These are phyloP conservation scores for Pyrenula aspistea DNA, from an alignment of 495 filamentous ascomycete genomes.

Conservation along the genomic window DNA sequence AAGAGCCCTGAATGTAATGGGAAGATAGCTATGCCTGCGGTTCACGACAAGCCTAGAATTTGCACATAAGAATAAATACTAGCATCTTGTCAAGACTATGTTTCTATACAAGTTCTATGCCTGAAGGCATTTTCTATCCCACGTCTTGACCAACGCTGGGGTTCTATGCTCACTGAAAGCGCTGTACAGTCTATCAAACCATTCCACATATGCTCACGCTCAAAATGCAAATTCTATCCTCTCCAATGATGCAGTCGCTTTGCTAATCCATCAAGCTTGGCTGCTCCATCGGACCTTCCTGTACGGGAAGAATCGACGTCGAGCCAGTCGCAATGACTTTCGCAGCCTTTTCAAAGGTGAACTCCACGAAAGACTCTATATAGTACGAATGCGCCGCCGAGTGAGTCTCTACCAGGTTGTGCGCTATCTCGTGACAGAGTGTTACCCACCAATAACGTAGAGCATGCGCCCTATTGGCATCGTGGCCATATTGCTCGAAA, in stretches of 20 bases:
- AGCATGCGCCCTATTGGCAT: conserved; percentile 46
- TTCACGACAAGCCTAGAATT: no score
- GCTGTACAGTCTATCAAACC: no score
- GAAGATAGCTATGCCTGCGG: no score
- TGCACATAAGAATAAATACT: no score
- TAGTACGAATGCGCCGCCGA: conserved; percentile 78
- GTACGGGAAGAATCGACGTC: conserved; percentile 1
- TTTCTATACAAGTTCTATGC: no score
- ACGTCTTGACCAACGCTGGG: no score
- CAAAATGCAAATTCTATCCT: not conserved
- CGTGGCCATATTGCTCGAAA: conserved; percentile 52
- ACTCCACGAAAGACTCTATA: conserved; percentile 34
- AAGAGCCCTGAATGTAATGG: no score
- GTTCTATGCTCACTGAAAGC: no score
- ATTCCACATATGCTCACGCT: no score
- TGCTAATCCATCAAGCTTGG: not conserved
- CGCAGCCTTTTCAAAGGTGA: conserved; percentile 1
- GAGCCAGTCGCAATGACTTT: conserved; percentile 6
- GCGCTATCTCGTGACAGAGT: conserved; percentile 84
- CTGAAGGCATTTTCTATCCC: no score
- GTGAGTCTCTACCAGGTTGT: conserved; percentile 76
- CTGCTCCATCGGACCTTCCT: not conserved
- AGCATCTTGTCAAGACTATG: no score
- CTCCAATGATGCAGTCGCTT: not conserved
- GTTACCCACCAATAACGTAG: conserved; percentile 86